Base-by-base conservation (phyloP, 345 rosid species). In the Boechera stricta region DNA sequence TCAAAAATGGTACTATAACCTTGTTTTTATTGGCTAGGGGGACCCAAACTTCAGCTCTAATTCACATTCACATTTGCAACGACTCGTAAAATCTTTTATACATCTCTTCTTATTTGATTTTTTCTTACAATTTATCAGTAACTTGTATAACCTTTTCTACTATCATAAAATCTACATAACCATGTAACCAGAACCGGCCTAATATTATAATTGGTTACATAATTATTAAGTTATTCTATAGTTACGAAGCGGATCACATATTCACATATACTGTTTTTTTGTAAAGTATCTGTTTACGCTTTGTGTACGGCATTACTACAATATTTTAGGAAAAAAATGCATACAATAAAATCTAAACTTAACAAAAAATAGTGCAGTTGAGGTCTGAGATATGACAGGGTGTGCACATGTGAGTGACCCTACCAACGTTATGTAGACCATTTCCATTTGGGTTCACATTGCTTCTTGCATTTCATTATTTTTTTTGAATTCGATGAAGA, bases 371-470 rank as follows among this genome's bases (percentile, higher is more conserved):
- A 11, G 51, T 76, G 74, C 6, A 44, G 69, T 41, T 68, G 64
- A 52, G 31, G 63, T 48, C 69, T 51, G 74, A 51, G 74, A 68
- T 41, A 44, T 77, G 75, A 63, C 76, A 77, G 76, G 33, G 42
- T 77, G 71, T 62, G 33, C 80, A 77, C 80, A 77, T 77, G 80
- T 70, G 80, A 70, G 35, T 63, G 80, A 63, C 76, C 80, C 80
- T 10, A 70, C 80, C 59, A 70, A 38, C 35, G 58, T 45, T 54
- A 55, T 55, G 65, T 63, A 63, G 26, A 63, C 38, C 65, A 77
- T 51, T 67, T 35, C 13, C 15, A 52, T 62, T 63, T 45, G 64
- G 49, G 41, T 70, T 68, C 63, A 67, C 74, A 67, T 51, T 70
- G 64, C 16, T 49, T 5, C 39, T 61, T 38, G 1, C 36, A 24